Evolutionary conservation across 495 filamentous ascomycete genomes (phyloP).

Genomic region (Penicillium steckii): DNA sequence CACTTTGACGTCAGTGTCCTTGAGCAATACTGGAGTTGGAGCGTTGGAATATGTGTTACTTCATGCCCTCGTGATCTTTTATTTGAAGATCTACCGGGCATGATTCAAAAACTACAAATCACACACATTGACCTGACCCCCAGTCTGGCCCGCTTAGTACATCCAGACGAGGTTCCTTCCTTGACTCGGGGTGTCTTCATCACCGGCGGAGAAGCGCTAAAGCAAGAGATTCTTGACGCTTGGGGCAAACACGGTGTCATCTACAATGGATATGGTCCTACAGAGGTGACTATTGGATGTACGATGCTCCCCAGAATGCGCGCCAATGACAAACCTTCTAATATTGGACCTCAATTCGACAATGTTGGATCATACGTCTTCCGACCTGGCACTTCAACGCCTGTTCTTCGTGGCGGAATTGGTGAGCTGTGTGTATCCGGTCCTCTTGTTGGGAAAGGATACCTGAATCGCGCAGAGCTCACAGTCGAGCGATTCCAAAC

Average conservation of each 20-base stretch:
- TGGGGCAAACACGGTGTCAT: conserved; percentile 43
- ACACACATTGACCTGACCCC: conserved; percentile 77
- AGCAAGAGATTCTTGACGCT: conserved; percentile 44
- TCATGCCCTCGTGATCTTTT: conserved; percentile 75
- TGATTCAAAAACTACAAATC: conserved; percentile 67
- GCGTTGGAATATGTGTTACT: conserved; percentile 74
- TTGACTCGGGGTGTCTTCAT: conserved; percentile 36
- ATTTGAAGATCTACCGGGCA: conserved; percentile 69
- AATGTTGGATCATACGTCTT: conserved; percentile 83
- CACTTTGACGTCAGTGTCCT: conserved; percentile 88
- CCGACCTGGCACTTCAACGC: conserved; percentile 61
- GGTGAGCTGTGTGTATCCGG: conserved; percentile 89
- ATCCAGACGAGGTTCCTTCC: conserved; percentile 34
- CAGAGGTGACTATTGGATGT: conserved; percentile 86
- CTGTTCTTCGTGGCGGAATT: conserved; percentile 73
- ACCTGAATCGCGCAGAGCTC: conserved; percentile 70
- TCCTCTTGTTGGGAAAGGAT: conserved; percentile 82
- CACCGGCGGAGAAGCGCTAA: conserved; percentile 45
- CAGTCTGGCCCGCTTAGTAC: conserved; percentile 44
- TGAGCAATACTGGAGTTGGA: conserved; percentile 91
- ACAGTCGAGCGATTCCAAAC: conserved; percentile 38
- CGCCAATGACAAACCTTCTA: conserved; percentile 68
- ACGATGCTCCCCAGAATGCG: conserved; percentile 71
- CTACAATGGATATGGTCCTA: conserved; percentile 69
- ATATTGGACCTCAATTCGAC: conserved; percentile 80